phyloP scores from a whole-genome alignment of 1,139 yeast genomes.

The Pichia sp. region DNA sequence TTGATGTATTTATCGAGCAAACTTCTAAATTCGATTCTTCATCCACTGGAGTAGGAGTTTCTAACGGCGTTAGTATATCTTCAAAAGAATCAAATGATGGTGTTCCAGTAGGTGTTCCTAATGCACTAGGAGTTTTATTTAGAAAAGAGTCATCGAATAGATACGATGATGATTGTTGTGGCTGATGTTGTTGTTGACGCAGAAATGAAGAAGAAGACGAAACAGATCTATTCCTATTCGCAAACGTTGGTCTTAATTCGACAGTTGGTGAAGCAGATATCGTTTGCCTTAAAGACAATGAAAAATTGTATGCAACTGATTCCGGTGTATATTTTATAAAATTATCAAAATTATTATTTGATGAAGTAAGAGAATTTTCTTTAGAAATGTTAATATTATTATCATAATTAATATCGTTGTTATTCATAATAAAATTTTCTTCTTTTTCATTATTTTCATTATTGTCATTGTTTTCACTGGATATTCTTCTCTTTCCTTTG shows the following conservation, averaged over 20 bases:
- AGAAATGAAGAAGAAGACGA: conserved; percentile 4
- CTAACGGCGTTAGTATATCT: not conserved
- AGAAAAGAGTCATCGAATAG: conserved; percentile 5
- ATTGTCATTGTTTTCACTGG: not conserved
- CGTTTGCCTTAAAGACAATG: not conserved
- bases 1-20: conserved; percentile 23
- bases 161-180: not conserved
- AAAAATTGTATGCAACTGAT: no score
- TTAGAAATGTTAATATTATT: not conserved
- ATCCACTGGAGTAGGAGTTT: conserved; percentile 12
- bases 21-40: conserved; percentile 20
- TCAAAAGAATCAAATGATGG: conserved; percentile 11
- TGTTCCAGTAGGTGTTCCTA: conserved; percentile 10
- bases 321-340: not conserved
- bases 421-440: no score
- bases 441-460: no score
- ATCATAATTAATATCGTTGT: no score
- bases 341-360: not conserved
- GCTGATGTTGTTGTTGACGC: conserved; percentile 1
- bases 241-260: not conserved
- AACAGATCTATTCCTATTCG: conserved; percentile 4
- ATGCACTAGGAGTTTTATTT: conserved; percentile 16
- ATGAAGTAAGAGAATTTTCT: no score
- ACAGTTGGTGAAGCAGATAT: not conserved
- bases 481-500: not conserved